A percentile compares a stretch with the other conserved stretches of the same genome.
Conservation (phyloP, 2,329 filamentous ascomycete species). For the Ceratocystis colombiana region DNA sequence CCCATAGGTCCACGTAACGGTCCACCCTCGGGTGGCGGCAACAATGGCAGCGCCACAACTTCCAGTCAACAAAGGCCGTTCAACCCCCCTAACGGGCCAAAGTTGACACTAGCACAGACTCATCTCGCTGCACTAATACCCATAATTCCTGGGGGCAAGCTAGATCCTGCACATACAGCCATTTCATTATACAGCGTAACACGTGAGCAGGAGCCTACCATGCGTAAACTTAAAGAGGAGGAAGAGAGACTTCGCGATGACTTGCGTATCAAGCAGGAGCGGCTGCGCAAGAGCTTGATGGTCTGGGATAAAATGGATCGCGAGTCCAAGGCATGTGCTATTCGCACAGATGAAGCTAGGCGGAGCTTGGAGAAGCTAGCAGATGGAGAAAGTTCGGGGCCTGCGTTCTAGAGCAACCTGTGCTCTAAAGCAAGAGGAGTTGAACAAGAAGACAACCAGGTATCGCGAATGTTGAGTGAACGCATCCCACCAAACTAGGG, state of each 20-base stretch:
- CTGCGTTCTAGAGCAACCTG: slow-evolving; percentile 39
- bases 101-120: slow-evolving; percentile 43
- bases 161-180: slow-evolving; percentile 40
- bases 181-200: slow-evolving; percentile 39
- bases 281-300: slow-evolving; percentile 43
- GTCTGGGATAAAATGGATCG: slow-evolving; percentile 46
- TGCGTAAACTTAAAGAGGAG: slow-evolving; percentile 45
- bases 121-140: slow-evolving; percentile 43
- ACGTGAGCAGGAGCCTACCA: slow-evolving; percentile 46
- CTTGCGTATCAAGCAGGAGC: slow-evolving; percentile 44
- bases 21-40: slow-evolving; percentile 30
- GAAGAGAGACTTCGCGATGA: slow-evolving; percentile 49
- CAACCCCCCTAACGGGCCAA: slow-evolving; percentile 28
- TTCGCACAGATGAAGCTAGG: slow-evolving; percentile 48
- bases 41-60: neutral
- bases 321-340: slow-evolving; percentile 45
- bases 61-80: neutral
- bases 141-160: slow-evolving; percentile 45
- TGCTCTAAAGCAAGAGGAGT: neutral
- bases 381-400: slow-evolving; percentile 43
- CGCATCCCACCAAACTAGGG: neutral
- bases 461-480: neutral
- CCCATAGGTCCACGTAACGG: slow-evolving; percentile 48
- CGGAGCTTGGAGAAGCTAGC: slow-evolving; percentile 47
- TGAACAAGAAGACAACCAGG: too few species aligned